These are phyloP conservation scores for Dunaliella primolecta DNA, from an alignment of 139 green algal species.

Conservation along the genomic window DNA sequence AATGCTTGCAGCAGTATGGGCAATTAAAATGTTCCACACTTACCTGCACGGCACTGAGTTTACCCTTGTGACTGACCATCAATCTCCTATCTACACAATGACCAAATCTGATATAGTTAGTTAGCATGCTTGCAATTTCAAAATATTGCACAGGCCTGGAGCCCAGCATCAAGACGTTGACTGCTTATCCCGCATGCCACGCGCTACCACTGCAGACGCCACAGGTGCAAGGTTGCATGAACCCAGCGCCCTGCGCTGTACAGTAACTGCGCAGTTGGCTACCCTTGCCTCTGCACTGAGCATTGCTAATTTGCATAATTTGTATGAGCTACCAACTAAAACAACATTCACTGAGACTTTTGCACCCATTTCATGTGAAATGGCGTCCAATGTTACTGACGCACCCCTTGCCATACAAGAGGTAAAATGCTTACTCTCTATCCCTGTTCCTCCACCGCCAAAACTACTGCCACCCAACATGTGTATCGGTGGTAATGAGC, in stretches of 20 bases:
- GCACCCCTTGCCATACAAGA: too few relatives aligned
- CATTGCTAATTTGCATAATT: neutral
- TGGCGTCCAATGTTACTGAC: neutral
- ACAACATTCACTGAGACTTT: neutral
- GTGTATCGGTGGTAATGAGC: too few relatives aligned
- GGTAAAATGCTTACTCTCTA: too few relatives aligned
- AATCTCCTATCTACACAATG: neutral
- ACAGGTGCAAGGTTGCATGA: slow-evolving; percentile 11
- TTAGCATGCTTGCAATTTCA: slow-evolving; percentile 13
- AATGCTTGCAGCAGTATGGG: slow-evolving; percentile 28
- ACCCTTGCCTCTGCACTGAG: neutral
- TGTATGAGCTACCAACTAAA: neutral
- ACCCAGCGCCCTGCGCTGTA: neutral
- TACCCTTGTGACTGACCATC: neutral
- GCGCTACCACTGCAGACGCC: neutral
- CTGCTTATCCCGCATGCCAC: slow-evolving; percentile 1
- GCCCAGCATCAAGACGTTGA: slow-evolving; percentile 1
- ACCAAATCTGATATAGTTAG: neutral
- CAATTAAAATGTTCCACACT: slow-evolving; percentile 6
- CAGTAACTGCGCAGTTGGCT: neutral
- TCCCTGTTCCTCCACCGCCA: too few relatives aligned
- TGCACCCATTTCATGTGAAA: neutral
- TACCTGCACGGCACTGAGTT: neutral
- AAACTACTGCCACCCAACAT: neutral
- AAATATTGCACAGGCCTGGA: slow-evolving; percentile 8